Percentiles rank a stretch among this genome's conserved stretches.
Conservation (phyloP, 768 basidiomycete genomes). For the Tephrocybe sp. region DNA sequence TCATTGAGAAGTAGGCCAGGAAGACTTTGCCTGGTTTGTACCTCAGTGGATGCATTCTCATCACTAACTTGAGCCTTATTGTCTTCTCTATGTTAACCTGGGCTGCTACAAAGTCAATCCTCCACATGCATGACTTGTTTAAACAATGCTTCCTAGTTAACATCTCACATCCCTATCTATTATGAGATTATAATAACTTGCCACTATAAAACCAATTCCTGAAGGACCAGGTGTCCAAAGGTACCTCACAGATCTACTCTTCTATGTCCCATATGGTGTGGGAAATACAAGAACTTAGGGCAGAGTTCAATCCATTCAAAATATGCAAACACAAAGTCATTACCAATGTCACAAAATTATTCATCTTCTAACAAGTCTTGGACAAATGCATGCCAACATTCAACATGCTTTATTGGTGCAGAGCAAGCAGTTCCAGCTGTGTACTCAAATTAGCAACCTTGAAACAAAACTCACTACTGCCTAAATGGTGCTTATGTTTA, state of each 20-base stretch:
- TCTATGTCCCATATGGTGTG: not conserved
- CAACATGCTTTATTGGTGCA: no score
- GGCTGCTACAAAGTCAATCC: not conserved
- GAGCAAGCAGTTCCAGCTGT: no score
- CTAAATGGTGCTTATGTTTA: no score
- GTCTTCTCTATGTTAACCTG: conserved; percentile 1
- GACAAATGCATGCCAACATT: no score
- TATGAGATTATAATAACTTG: not conserved
- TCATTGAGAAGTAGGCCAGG: conserved; percentile 1
- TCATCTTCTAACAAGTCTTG: no score
- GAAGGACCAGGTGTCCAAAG: conserved; percentile 6
- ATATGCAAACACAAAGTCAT: no score
- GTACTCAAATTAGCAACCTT: no score
- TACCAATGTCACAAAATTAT: no score
- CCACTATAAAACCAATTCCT: conserved; percentile 1
- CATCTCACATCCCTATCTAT: not conserved
- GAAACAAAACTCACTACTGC: no score
- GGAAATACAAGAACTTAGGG: not conserved
- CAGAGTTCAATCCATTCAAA: no score
- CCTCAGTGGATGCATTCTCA: not conserved
- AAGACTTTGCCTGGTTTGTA: not conserved
- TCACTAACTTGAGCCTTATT: not conserved
- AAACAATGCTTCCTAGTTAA: not conserved
- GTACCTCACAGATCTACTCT: not conserved
- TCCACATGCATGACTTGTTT: not conserved